Evolutionary conservation across 169 alveolate genomes (phyloP).

Genomic region (Babesia gibsoni): DNA sequence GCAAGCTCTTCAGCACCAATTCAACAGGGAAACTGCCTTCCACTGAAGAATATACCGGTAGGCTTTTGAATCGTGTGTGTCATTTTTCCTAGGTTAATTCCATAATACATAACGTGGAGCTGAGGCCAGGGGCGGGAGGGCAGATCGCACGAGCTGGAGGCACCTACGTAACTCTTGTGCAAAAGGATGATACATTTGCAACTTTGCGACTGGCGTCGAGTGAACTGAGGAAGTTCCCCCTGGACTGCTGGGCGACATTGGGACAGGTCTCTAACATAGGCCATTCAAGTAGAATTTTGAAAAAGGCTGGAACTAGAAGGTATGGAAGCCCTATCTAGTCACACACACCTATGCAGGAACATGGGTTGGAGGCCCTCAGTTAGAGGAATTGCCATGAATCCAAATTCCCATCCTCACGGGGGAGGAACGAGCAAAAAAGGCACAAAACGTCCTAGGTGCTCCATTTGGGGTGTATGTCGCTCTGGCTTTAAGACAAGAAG

Average conservation of each 20-base stretch:
- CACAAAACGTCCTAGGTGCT: conserved; percentile 78
- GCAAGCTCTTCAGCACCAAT: conserved; percentile 83
- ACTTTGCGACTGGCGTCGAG: conserved; percentile 82
- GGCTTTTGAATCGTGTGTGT: not conserved
- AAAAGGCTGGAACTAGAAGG: conserved; percentile 80
- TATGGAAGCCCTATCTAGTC: not conserved
- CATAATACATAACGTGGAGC: conserved; percentile 83
- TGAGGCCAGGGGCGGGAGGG: conserved; percentile 88
- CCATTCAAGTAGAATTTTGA: conserved; percentile 68
- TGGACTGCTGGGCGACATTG: conserved; percentile 86
- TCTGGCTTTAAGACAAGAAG: conserved; percentile 77
- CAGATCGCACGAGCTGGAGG: conserved; percentile 86
- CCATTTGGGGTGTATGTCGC: conserved; percentile 81
- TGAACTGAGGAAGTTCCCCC: conserved; percentile 82
- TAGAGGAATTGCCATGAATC: conserved; percentile 84
- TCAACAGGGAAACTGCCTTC: conserved; percentile 85
- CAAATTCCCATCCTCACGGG: conserved; percentile 85
- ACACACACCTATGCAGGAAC: conserved; percentile 54
- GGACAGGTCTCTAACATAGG: conserved; percentile 82
- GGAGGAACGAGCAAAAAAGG: conserved; percentile 81
- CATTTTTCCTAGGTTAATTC: conserved; percentile 63
- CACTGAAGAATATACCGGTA: conserved; percentile 82
- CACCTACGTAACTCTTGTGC: conserved; percentile 75
- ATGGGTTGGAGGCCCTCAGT: conserved; percentile 83
- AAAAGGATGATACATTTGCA: conserved; percentile 79